These are phyloP conservation scores for Myxozyma melibiosi DNA, from an alignment of 805 yeast genomes.

Conservation along the genomic window DNA sequence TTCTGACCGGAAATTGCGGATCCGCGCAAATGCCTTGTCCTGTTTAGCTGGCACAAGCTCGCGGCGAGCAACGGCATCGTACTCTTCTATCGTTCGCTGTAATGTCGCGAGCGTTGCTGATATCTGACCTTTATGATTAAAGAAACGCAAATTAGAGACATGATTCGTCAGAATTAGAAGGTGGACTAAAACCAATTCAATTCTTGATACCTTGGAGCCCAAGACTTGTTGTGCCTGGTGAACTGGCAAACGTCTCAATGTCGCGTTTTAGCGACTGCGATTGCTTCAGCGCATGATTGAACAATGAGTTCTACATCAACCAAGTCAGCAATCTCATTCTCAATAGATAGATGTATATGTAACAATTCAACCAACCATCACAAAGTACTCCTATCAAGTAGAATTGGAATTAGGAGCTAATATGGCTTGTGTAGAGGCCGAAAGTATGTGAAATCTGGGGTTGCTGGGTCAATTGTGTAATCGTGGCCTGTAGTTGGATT, in stretches of 20 bases:
- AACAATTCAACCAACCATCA: no score
- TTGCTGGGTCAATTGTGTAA: no score
- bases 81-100: constrained; percentile 73
- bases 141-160: background rate
- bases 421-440: no score
- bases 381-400: no score
- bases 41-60: constrained; percentile 58
- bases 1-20: constrained; percentile 55
- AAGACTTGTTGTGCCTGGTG: constrained; percentile 68
- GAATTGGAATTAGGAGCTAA: no score
- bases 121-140: constrained; percentile 52
- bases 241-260: constrained; percentile 57
- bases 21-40: constrained; percentile 61
- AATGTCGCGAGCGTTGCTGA: constrained; percentile 80
- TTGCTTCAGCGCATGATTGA: constrained; percentile 88
- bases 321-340: background rate
- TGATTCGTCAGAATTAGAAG: no score
- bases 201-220: constrained; percentile 66
- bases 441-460: no score
- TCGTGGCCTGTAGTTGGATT: no score
- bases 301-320: constrained; percentile 65
- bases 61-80: constrained; percentile 59
- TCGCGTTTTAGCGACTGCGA: constrained; percentile 72
- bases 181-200: no score
- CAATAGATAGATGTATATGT: no score